phyloP scores from a whole-genome alignment of 345 rosid genomes.

The Adansonia digitata region DNA sequence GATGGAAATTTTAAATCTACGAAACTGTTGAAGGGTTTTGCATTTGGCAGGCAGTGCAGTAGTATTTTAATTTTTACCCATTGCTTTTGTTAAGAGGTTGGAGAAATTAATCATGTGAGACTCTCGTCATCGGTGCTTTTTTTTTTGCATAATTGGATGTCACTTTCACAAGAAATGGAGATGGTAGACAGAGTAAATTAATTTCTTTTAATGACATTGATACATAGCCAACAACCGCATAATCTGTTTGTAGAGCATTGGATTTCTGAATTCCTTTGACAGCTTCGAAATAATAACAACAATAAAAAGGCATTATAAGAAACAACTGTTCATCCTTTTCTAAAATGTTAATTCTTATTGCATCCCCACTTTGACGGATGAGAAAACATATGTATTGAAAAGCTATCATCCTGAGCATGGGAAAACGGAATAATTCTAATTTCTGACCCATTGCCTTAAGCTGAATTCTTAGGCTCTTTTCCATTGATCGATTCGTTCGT shows the following conservation, averaged over 20 bases:
- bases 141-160: no score
- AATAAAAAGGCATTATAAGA: not conserved
- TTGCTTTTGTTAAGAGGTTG: not conserved
- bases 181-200: not conserved
- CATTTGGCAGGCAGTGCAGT: not conserved
- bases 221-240: not conserved
- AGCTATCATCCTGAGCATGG: not conserved
- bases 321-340: not conserved
- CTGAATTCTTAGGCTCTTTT: constrained; percentile 17
- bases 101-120: not conserved
- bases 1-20: not conserved
- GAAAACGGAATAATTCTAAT: not conserved
- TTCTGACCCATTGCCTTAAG: not conserved
- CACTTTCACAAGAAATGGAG: not conserved
- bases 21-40: no score
- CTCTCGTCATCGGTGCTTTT: not conserved
- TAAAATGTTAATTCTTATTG: not conserved
- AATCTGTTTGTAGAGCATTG: not conserved
- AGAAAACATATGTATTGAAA: not conserved
- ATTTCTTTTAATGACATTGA: not conserved
- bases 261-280: not conserved
- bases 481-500: constrained; percentile 14
- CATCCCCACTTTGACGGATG: constrained; percentile 9
- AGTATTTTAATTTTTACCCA: not conserved
- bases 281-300: not conserved